A percentile compares a stretch with the other conserved stretches of the same genome.
phyloP scores from a whole-genome alignment of 2,329 filamentous ascomycete species.

The Phaeosphaeria sp. region DNA sequence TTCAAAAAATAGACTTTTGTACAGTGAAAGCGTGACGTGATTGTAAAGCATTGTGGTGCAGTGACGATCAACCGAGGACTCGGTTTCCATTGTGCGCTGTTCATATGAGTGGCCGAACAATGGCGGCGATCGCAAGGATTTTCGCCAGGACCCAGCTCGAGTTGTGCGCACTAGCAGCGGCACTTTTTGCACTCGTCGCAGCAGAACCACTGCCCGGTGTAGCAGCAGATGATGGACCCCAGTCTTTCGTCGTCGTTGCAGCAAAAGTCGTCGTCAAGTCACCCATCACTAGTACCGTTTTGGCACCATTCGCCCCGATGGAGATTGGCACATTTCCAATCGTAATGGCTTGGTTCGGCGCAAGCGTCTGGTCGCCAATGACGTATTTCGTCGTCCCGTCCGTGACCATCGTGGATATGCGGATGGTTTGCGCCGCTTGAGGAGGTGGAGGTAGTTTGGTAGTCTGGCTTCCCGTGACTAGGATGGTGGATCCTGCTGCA shows the following conservation, averaged over 20 bases:
- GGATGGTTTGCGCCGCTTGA: neutral
- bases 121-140: neutral
- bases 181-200: neutral
- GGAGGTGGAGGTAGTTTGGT: conserved; percentile 15
- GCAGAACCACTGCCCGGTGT: neutral
- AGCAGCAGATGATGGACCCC: conserved; percentile 1
- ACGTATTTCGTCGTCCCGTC: conserved; percentile 21
- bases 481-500: conserved; percentile 16
- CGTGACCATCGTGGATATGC: conserved; percentile 16
- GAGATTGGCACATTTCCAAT: conserved; percentile 19
- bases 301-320: conserved; percentile 8
- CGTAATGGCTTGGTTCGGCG: conserved; percentile 22
- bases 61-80: neutral
- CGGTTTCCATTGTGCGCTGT: neutral
- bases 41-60: neutral
- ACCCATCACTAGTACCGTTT: conserved; percentile 23
- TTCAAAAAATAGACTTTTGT: neutral
- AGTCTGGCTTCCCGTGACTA: conserved; percentile 19
- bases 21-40: neutral
- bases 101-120: neutral
- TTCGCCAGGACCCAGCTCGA: neutral
- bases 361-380: conserved; percentile 24
- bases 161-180: neutral
- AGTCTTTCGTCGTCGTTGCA: neutral
- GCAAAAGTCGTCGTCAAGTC: conserved; percentile 20